Percentiles rank a stretch among this genome's conserved stretches.
Evolutionary conservation across 345 rosid species (phyloP).

Genomic region (Citrus unshiu): DNA sequence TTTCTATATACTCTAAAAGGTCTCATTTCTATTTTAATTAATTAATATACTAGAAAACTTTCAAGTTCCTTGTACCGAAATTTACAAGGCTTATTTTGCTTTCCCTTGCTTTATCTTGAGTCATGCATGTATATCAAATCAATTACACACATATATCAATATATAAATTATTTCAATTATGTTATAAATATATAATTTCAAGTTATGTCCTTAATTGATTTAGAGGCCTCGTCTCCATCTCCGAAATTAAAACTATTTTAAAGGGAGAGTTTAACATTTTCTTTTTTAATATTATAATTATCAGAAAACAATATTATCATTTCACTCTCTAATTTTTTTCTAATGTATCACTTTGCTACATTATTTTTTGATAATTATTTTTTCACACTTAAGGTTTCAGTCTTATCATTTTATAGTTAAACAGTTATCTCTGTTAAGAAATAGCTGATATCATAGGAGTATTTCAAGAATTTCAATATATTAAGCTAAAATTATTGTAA

Average conservation of each 20-base stretch:
- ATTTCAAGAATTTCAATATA: too few relatives aligned
- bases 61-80: background rate
- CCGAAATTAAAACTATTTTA: background rate
- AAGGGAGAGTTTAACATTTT: background rate
- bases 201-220: background rate
- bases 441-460: too few relatives aligned
- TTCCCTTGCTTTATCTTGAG: background rate
- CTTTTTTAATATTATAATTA: background rate
- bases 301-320: too few relatives aligned
- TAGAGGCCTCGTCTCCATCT: background rate
- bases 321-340: too few relatives aligned
- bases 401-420: too few relatives aligned
- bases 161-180: background rate
- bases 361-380: too few relatives aligned
- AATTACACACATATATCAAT: too few relatives aligned
- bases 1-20: background rate
- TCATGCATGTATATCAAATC: background rate
- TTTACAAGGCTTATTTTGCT: background rate
- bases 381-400: too few relatives aligned
- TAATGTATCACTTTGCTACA: too few relatives aligned
- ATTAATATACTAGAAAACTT: background rate
- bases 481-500: too few relatives aligned
- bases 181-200: background rate
- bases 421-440: too few relatives aligned
- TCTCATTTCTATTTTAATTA: background rate